Evolutionary conservation across 768 basidiomycete species (phyloP).

Genomic region (Rubroboletus satanas): DNA sequence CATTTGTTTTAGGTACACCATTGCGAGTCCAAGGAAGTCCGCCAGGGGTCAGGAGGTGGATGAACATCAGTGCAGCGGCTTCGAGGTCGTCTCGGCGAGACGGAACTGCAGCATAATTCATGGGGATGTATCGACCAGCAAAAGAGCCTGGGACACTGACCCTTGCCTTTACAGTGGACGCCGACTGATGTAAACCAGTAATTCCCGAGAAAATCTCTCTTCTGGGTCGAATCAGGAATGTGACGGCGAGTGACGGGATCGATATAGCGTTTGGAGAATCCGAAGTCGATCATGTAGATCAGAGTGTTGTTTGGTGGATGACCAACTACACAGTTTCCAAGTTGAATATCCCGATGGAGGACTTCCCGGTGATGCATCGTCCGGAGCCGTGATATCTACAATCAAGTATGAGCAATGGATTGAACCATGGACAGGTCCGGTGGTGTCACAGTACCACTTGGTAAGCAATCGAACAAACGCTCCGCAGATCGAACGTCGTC

Average conservation of each 20-base stretch:
- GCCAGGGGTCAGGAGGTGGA: slow-evolving; percentile 72
- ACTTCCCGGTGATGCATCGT: slow-evolving; percentile 73
- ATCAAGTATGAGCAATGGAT: slow-evolving; percentile 6
- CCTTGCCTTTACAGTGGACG: slow-evolving; percentile 75
- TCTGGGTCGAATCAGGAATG: slow-evolving; percentile 62
- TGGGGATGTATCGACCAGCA: slow-evolving; percentile 15
- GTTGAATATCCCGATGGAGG: slow-evolving; percentile 74
- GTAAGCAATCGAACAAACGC: slow-evolving; percentile 70
- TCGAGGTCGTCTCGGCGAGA: slow-evolving; percentile 79
- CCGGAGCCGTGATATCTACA: slow-evolving; percentile 65
- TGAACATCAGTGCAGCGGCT: slow-evolving; percentile 73
- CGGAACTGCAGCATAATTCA: slow-evolving; percentile 49
- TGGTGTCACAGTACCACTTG: slow-evolving; percentile 55
- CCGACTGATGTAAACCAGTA: slow-evolving; percentile 81
- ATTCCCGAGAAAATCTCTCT: slow-evolving; percentile 77
- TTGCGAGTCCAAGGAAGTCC: slow-evolving; percentile 77
- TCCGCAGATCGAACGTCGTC: slow-evolving; percentile 62
- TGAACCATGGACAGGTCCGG: not conserved
- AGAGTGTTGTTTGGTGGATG: slow-evolving; percentile 51
- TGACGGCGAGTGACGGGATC: slow-evolving; percentile 63
- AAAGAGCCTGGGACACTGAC: slow-evolving; percentile 35
- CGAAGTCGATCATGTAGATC: slow-evolving; percentile 84
- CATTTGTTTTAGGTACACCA: slow-evolving; percentile 70
- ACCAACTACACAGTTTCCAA: slow-evolving; percentile 73
- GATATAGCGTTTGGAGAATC: slow-evolving; percentile 76